Evolutionary conservation across 202 grass and related monocot species (phyloP).

Genomic region (Schoenoplectus tabernaemontani): DNA sequence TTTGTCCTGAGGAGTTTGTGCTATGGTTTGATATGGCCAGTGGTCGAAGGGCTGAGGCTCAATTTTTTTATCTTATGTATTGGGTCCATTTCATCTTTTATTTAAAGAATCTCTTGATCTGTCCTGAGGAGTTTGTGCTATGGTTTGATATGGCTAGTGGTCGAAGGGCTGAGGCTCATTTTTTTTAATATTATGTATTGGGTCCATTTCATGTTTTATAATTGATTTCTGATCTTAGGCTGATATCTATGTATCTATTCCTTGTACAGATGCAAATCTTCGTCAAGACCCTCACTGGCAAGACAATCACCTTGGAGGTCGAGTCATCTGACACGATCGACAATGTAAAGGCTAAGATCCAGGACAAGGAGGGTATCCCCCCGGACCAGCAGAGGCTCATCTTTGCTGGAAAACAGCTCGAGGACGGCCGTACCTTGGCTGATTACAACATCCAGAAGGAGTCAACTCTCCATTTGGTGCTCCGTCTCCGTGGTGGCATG

Average conservation of each 20-base stretch:
- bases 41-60: no score
- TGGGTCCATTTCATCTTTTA: no score
- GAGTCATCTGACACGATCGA: constrained; percentile 30
- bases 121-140: neutral
- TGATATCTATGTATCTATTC: neutral
- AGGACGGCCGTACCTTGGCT: constrained; percentile 24
- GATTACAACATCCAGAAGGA: constrained; percentile 31
- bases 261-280: constrained; percentile 67
- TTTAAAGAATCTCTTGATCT: neutral
- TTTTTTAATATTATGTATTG: neutral
- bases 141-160: neutral
- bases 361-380: constrained; percentile 44
- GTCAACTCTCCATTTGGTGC: constrained; percentile 26
- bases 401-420: constrained; percentile 19
- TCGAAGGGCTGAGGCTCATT: neutral
- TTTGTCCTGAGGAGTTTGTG: neutral
- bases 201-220: no score
- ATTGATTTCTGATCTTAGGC: neutral
- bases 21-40: neutral
- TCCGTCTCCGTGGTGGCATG: constrained; percentile 44
- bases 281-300: constrained; percentile 39
- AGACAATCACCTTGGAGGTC: constrained; percentile 39
- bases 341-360: constrained; percentile 34
- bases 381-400: constrained; percentile 46
- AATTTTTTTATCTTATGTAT: no score